These are phyloP conservation scores for Parachaetomium inaequale DNA, from an alignment of 495 filamentous ascomycete genomes.

Conservation along the genomic window DNA sequence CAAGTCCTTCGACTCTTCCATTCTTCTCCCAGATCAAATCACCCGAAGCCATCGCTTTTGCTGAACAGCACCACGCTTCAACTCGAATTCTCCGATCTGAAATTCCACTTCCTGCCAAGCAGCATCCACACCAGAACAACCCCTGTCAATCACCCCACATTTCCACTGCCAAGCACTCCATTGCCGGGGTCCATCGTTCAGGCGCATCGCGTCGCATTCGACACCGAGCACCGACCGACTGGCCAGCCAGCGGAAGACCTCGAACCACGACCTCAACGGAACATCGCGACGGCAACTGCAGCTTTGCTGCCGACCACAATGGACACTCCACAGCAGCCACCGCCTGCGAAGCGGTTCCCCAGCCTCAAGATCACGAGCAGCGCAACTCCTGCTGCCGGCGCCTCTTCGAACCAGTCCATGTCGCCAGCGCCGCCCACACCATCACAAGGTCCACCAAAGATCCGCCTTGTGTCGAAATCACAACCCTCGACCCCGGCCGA, in stretches of 20 bases:
- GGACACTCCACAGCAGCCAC: conserved; percentile 21
- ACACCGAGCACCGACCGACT: background rate
- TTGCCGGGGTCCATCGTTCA: background rate
- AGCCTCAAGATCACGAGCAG: conserved; percentile 26
- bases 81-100: too few species aligned
- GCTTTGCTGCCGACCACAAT: too few species aligned
- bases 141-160: too few species aligned
- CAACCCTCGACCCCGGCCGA: conserved; percentile 46
- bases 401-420: conserved; percentile 19
- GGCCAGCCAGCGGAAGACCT: background rate
- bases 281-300: background rate
- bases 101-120: too few species aligned
- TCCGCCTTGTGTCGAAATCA: conserved; percentile 50
- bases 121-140: too few species aligned
- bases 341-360: conserved; percentile 21
- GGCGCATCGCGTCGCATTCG: background rate
- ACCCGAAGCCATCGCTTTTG: too few species aligned
- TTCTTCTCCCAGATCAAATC: too few species aligned
- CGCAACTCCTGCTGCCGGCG: conserved; percentile 4
- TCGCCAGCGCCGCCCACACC: conserved; percentile 36
- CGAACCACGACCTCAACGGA: background rate
- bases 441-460: conserved; percentile 42
- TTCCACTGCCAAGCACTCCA: background rate
- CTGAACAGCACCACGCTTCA: too few species aligned
- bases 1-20: too few species aligned